Conservation (phyloP, 208 protist genomes). For the Phytomonas francai region DNA sequence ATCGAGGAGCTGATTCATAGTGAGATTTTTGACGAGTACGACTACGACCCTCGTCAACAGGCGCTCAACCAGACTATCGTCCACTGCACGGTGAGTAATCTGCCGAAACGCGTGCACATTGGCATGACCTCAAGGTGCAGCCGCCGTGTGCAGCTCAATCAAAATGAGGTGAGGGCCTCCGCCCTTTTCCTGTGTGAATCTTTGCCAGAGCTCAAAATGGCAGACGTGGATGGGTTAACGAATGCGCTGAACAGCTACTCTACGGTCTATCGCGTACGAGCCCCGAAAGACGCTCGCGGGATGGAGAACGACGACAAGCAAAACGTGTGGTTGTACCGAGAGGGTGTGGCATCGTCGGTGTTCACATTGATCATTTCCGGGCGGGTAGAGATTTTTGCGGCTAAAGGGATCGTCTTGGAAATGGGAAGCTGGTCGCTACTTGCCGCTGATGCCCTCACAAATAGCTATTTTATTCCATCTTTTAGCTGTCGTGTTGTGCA, state of each 20-base stretch:
- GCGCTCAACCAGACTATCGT: conserved; percentile 1
- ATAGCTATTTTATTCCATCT: conserved; percentile 55
- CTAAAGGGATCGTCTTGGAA: conserved; percentile 72
- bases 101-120: conserved; percentile 21
- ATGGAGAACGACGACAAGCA: conserved; percentile 67
- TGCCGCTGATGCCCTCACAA: conserved; percentile 52
- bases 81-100: conserved; percentile 6
- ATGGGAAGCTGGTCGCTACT: conserved; percentile 81
- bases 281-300: conserved; percentile 68
- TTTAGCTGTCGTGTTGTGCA: conserved; percentile 88
- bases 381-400: conserved; percentile 79
- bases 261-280: conserved; percentile 64
- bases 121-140: conserved; percentile 74
- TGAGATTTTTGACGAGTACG: conserved; percentile 97
- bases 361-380: conserved; percentile 86
- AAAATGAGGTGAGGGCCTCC: conserved; percentile 76
- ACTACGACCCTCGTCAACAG: conserved; percentile 53
- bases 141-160: conserved; percentile 61
- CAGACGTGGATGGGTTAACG: conserved; percentile 32
- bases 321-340: conserved; percentile 88
- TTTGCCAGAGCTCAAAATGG: conserved; percentile 61
- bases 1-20: conserved; percentile 96
- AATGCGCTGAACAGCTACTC: conserved; percentile 52
- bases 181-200: conserved; percentile 80
- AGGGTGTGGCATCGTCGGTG: conserved; percentile 60